Conservation (phyloP, 2,329 filamentous ascomycete species). For the Penicillium sp. region DNA sequence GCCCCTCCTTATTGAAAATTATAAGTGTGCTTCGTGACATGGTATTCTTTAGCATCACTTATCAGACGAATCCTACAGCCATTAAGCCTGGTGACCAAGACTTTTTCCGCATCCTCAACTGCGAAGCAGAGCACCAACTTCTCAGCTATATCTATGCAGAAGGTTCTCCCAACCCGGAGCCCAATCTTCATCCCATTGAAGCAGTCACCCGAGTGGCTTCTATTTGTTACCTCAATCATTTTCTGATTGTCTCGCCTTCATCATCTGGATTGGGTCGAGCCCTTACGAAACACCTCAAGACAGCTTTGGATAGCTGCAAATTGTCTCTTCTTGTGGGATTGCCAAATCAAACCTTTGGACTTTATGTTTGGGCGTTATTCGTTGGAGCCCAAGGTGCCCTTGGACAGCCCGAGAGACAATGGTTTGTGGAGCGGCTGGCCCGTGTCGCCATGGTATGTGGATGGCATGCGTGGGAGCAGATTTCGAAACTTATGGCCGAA, state of each 20-base stretch:
- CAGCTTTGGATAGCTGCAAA: slow-evolving; percentile 20
- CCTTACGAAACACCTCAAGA: slow-evolving; percentile 31
- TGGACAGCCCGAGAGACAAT: slow-evolving; percentile 28
- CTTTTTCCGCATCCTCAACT: slow-evolving; percentile 33
- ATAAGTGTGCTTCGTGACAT: slow-evolving; percentile 31
- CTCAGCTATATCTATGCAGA: slow-evolving; percentile 36
- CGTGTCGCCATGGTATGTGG: slow-evolving; percentile 25
- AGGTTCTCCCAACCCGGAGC: not conserved
- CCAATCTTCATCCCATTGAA: slow-evolving; percentile 28
- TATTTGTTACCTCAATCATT: slow-evolving; percentile 32
- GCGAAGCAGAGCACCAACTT: slow-evolving; percentile 39
- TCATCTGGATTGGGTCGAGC: slow-evolving; percentile 35
- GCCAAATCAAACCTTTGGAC: slow-evolving; percentile 20
- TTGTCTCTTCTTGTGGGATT: slow-evolving; percentile 13
- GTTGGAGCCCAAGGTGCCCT: slow-evolving; percentile 32
- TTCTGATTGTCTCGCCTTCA: slow-evolving; percentile 35
- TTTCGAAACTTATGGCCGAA: slow-evolving; percentile 24
- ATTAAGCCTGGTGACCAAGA: slow-evolving; percentile 29
- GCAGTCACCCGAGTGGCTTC: slow-evolving; percentile 30
- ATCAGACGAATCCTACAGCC: slow-evolving; percentile 18
- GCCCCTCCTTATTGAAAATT: slow-evolving; percentile 25
- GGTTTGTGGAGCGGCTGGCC: slow-evolving; percentile 32
- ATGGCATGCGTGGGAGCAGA: slow-evolving; percentile 32
- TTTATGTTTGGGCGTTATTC: slow-evolving; percentile 35
- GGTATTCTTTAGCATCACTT: slow-evolving; percentile 32